These are phyloP conservation scores for Yamadazyma phyllophila DNA, from an alignment of 805 yeast genomes.

Conservation along the genomic window DNA sequence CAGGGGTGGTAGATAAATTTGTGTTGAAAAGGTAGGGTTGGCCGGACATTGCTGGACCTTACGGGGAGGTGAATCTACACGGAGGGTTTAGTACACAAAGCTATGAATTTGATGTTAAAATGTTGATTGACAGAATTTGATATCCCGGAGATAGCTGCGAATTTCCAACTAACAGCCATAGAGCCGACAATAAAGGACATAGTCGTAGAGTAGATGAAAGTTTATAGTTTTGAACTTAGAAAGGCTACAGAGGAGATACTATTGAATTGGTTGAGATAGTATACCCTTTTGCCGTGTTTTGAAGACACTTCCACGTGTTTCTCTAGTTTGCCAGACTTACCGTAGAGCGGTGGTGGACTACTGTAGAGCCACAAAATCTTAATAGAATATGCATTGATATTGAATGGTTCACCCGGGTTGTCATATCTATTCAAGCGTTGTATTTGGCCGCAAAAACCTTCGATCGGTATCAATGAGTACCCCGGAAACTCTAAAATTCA, in stretches of 20 bases:
- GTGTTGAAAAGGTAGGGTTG: neutral
- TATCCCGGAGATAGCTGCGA: conserved; percentile 6
- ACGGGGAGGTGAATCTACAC: neutral
- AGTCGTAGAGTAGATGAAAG: neutral
- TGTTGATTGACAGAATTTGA: neutral
- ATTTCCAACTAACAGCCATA: neutral
- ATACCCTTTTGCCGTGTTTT: neutral
- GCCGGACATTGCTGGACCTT: neutral
- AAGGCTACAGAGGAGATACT: neutral
- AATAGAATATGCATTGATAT: too few relatives aligned
- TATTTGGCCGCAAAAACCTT: too few relatives aligned
- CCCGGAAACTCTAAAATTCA: too few relatives aligned
- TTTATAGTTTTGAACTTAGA: neutral
- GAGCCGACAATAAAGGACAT: neutral
- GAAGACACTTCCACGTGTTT: too few relatives aligned
- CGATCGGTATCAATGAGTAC: too few relatives aligned
- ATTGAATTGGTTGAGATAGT: neutral
- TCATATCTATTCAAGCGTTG: too few relatives aligned
- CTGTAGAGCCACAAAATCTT: too few relatives aligned
- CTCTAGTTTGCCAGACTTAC: too few relatives aligned
- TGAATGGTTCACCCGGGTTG: too few relatives aligned
- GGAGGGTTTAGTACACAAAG: neutral
- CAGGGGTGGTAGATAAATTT: neutral
- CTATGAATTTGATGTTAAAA: neutral
- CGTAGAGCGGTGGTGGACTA: too few relatives aligned